Evolutionary conservation across 2,329 filamentous ascomycete genomes (phyloP).

Genomic region (Myriosclerotinia curreyana): DNA sequence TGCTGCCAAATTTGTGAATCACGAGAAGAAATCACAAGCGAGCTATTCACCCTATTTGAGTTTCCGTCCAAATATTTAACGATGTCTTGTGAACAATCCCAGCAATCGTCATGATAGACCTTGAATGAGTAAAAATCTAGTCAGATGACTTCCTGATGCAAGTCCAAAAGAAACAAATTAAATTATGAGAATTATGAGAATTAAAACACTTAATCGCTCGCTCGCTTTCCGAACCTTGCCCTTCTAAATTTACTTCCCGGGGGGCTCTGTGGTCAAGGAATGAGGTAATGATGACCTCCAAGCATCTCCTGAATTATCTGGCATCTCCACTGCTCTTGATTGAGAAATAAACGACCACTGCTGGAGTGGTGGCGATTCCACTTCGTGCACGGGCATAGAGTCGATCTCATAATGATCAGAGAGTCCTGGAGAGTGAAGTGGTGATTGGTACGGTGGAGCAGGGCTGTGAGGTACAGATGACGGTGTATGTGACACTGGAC

Average conservation of each 20-base stretch:
- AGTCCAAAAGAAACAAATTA: neutral
- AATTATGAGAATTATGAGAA: too few species aligned
- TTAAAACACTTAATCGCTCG: neutral
- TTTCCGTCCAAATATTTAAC: neutral
- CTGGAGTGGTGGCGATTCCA: neutral
- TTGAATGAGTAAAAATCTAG: neutral
- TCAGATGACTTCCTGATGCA: neutral
- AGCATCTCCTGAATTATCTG: neutral
- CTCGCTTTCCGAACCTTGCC: too few species aligned
- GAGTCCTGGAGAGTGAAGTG: neutral
- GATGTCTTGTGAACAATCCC: neutral
- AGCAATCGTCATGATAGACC: neutral
- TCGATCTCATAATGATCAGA: conserved; percentile 15
- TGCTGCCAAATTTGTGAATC: conserved; percentile 3
- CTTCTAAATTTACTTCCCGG: neutral
- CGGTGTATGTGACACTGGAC: neutral
- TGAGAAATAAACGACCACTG: neutral
- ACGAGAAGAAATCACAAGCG: neutral
- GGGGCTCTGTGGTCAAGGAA: neutral
- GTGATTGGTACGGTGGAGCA: conserved; percentile 16
- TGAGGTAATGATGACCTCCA: neutral
- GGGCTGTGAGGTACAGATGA: conserved; percentile 8
- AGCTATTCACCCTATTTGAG: neutral
- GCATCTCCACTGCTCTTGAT: conserved; percentile 1
- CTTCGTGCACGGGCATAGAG: conserved; percentile 6